Evolutionary conservation across 805 yeast genomes (phyloP), one percentile per base, ranked within the genome.

Genomic region (Sugiyamaella americana): DNA sequence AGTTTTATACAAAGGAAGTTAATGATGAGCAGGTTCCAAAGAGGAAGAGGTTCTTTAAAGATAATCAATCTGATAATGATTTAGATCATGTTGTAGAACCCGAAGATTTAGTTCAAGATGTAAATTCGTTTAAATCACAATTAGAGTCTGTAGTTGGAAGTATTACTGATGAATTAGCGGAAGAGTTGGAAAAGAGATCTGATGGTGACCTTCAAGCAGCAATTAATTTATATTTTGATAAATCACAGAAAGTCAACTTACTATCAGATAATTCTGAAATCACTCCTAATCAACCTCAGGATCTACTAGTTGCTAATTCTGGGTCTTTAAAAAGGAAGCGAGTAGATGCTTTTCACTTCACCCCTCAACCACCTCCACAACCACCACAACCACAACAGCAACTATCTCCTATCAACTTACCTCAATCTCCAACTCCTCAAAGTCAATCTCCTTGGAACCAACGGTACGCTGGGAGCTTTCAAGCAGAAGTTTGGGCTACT

Each of bases 401-500:
- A 21, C 6, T 5, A 35, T 13, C 8, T 40, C 17, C 22, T 8
- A 41, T 6, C 22, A n/a, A 8, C 17, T 6, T 13, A 10, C 21
- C 16, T 38, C 26, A 30, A 34, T 39, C 20, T 22, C 18, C 49
- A 38, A 44, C 26, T 26, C 30, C 32, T 3, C 20, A 37, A 19
- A 38, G 30, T 19, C 17, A 13, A 3, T 35, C 18, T 8, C 13
- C 38, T 21, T 60, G 62, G 60, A 38, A 40, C 1, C 37, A 48
- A 17, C 51, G 65, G 16, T 55, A 46, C 23, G 26, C 67, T 4
- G 72, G 72, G 1, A 58, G 65, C 40, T 55, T 66, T 35, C 68
- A 64, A 46, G 62, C 68, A 13, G 66, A 58, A 21, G 61, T 58
- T 1, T 65, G 67, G 67, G 62, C 66, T 30, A 67, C 68, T 3